Percentiles rank a stretch among this genome's conserved stretches.
phyloP scores from a whole-genome alignment of 2,329 filamentous ascomycete genomes.

The Arthroderma uncinatum region DNA sequence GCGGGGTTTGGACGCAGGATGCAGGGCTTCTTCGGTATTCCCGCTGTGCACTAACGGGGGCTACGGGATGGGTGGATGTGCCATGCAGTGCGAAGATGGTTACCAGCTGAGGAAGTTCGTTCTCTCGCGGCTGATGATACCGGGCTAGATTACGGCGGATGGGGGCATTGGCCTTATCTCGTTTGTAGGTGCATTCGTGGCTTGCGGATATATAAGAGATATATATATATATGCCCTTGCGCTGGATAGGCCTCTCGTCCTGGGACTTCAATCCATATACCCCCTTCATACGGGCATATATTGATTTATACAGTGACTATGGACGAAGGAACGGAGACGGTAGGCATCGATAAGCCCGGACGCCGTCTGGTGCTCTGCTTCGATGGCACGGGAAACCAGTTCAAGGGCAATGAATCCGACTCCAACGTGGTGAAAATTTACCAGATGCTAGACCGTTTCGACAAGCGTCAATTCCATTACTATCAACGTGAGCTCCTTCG shows the following conservation, averaged over 20 bases:
- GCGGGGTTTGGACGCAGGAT: background rate
- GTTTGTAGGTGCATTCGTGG: background rate
- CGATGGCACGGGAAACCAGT: slow-evolving; percentile 24
- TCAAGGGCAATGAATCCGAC: slow-evolving; percentile 32
- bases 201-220: background rate
- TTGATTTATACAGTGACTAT: background rate
- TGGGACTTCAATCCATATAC: background rate
- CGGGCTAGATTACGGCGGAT: too few relatives aligned
- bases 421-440: slow-evolving; percentile 45
- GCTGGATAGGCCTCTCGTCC: background rate
- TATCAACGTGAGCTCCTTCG: slow-evolving; percentile 15
- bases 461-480: slow-evolving; percentile 17
- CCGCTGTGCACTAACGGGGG: background rate
- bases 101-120: background rate
- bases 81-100: background rate
- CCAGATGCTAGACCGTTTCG: slow-evolving; percentile 30
- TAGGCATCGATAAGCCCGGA: background rate
- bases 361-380: slow-evolving; percentile 18
- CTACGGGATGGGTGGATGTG: background rate
- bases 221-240: too few relatives aligned
- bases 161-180: too few relatives aligned
- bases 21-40: background rate
- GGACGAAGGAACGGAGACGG: background rate
- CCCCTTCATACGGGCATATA: background rate
- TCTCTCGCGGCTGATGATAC: too few relatives aligned